These are phyloP conservation scores for Colletotrichum echinochloae DNA, from an alignment of 2,329 filamentous ascomycete species.

Conservation along the genomic window DNA sequence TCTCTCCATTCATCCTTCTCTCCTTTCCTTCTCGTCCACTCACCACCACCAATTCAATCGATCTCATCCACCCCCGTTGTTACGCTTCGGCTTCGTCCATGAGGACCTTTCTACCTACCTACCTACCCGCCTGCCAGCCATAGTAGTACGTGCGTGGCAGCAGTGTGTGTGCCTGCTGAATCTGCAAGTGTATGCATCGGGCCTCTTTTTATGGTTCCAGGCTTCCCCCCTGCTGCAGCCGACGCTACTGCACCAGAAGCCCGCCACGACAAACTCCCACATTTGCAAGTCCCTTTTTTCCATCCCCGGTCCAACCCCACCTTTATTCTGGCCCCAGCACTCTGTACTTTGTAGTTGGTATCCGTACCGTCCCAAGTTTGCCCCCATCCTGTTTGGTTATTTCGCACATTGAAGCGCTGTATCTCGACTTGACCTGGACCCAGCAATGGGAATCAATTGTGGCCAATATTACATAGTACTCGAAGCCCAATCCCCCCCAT, in stretches of 20 bases:
- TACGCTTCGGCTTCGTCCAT: constrained; percentile 4
- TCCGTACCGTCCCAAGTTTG: constrained; percentile 7
- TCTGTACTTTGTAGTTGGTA: neutral
- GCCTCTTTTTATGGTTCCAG: constrained; percentile 40
- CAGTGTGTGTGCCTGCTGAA: neutral
- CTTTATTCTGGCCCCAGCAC: constrained; percentile 8
- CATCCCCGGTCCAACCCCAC: constrained; percentile 15
- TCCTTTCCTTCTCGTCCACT: constrained; percentile 2
- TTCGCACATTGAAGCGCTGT: neutral
- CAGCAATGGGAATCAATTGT: constrained; percentile 14
- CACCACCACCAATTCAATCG: constrained; percentile 3
- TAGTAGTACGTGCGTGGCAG: no score
- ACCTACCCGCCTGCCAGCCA: neutral
- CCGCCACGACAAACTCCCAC: constrained; percentile 34
- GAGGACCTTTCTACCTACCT: no score
- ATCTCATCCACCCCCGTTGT: constrained; percentile 15
- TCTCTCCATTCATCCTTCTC: neutral
- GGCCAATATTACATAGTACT: constrained; percentile 2
- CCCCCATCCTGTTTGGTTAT: neutral
- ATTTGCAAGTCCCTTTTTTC: constrained; percentile 4
- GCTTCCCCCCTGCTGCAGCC: constrained; percentile 27
- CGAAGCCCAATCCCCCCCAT: constrained; percentile 4
- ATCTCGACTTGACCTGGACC: neutral
- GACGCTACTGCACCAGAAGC: constrained; percentile 37
- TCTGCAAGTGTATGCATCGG: constrained; percentile 36